Percentiles rank a stretch among this genome's conserved stretches.
These are phyloP conservation scores for Paramyrothecium sp. DNA, from an alignment of 2,329 filamentous ascomycete genomes.

Conservation along the genomic window DNA sequence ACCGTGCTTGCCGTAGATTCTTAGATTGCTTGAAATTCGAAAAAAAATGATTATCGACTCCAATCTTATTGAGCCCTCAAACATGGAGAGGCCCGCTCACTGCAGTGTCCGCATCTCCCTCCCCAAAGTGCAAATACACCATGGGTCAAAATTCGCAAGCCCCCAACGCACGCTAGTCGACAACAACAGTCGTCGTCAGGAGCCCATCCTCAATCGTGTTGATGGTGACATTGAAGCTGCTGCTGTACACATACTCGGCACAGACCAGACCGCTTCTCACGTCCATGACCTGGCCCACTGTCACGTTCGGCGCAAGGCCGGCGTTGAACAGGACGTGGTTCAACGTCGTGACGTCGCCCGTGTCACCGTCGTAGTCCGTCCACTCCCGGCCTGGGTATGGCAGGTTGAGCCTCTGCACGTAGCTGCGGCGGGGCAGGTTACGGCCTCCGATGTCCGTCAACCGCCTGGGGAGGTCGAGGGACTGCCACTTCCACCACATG, in stretches of 20 bases:
- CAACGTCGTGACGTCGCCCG: constrained; percentile 9
- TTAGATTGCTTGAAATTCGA: no score
- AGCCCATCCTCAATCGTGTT: no score
- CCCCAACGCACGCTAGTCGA: no score
- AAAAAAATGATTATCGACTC: no score
- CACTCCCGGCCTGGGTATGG: background rate
- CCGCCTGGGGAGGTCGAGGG: constrained; percentile 7
- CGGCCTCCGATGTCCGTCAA: constrained; percentile 18
- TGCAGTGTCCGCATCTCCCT: no score
- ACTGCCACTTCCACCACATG: constrained; percentile 17
- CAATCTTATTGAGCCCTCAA: no score
- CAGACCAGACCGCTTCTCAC: constrained; percentile 12
- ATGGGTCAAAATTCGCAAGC: no score
- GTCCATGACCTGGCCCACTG: constrained; percentile 16
- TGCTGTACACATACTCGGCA: constrained; percentile 14
- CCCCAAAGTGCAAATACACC: no score
- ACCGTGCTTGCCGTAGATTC: no score
- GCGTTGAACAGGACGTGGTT: constrained; percentile 11
- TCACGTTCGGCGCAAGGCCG: constrained; percentile 19
- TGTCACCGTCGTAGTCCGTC: constrained; percentile 8
- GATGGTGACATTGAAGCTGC: background rate
- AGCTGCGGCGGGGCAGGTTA: constrained; percentile 19
- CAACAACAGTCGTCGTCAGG: no score
- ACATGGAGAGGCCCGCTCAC: no score
- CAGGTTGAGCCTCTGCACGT: background rate